phyloP scores from a whole-genome alignment of 768 basidiomycete genomes.

The Amanita rimosa region DNA sequence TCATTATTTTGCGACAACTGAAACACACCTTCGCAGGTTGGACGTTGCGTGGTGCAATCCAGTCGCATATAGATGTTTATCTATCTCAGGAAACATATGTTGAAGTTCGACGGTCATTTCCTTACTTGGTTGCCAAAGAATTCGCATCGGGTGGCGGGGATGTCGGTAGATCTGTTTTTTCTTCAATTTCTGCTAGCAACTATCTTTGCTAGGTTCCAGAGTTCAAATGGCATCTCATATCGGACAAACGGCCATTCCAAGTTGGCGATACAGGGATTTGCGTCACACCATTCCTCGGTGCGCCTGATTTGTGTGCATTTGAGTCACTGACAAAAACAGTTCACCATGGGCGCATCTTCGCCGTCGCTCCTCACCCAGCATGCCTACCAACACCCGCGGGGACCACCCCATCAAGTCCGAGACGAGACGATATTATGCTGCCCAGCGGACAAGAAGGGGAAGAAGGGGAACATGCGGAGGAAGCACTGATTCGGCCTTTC shows the following conservation, averaged over 20 bases:
- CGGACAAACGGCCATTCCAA: conserved; percentile 55
- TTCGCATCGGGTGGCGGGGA: conserved; percentile 75
- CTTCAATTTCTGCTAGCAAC: neutral
- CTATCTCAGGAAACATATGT: conserved; percentile 50
- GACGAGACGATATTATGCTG: conserved; percentile 18
- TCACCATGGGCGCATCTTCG: conserved; percentile 64
- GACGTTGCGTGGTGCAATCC: conserved; percentile 58
- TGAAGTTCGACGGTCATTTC: conserved; percentile 63
- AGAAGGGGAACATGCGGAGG: no score
- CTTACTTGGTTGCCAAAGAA: conserved; percentile 70
- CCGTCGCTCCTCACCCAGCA: conserved; percentile 23
- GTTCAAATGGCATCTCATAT: conserved; percentile 75
- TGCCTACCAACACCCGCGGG: conserved; percentile 28
- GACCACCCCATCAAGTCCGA: conserved; percentile 25
- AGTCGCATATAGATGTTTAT: conserved; percentile 67
- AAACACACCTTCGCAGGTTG: conserved; percentile 36
- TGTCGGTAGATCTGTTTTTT: conserved; percentile 25
- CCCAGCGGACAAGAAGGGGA: conserved; percentile 10
- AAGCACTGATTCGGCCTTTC: conserved; percentile 37
- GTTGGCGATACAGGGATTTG: conserved; percentile 52
- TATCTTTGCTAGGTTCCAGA: conserved; percentile 51
- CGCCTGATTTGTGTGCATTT: conserved; percentile 9
- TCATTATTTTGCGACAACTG: neutral
- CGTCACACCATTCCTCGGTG: conserved; percentile 59
- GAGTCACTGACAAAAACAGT: conserved; percentile 25